Percentiles rank a stretch among this genome's conserved stretches.
These are phyloP conservation scores for Geotrichum australiense DNA, from an alignment of 1,139 yeast genomes.

Conservation along the genomic window DNA sequence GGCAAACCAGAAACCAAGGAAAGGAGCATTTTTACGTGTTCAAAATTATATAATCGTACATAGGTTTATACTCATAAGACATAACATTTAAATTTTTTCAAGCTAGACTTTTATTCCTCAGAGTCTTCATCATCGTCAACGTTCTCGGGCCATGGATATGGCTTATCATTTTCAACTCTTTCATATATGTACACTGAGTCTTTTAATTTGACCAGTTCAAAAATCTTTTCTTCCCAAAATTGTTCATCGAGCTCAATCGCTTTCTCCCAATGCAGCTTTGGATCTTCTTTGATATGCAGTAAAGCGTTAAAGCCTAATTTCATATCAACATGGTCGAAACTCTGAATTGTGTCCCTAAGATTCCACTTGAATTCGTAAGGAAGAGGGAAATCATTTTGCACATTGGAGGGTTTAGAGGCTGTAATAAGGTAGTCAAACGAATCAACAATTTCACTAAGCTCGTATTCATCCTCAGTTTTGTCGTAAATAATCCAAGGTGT, in stretches of 20 bases:
- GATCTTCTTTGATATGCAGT: neutral
- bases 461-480: constrained; percentile 53
- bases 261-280: neutral
- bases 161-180: constrained; percentile 2
- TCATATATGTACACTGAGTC: neutral
- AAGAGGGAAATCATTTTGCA: constrained; percentile 22
- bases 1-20: neutral
- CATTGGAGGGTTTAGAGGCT: constrained; percentile 29
- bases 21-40: constrained; percentile 4
- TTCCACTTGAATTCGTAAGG: constrained; percentile 36
- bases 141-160: constrained; percentile 6
- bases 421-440: constrained; percentile 56
- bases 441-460: constrained; percentile 43
- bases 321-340: constrained; percentile 35
- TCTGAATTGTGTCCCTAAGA: constrained; percentile 34
- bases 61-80: too few relatives aligned
- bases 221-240: neutral
- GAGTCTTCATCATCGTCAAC: too few relatives aligned
- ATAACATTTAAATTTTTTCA: too few relatives aligned
- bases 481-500: constrained; percentile 50
- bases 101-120: too few relatives aligned
- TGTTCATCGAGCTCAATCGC: too few relatives aligned
- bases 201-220: neutral
- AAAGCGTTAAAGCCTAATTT: constrained; percentile 3
- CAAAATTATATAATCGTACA: constrained; percentile 4